Base-by-base conservation (phyloP, 1,284 basidiomycete species). In the Ceratobasidium sp. region DNA sequence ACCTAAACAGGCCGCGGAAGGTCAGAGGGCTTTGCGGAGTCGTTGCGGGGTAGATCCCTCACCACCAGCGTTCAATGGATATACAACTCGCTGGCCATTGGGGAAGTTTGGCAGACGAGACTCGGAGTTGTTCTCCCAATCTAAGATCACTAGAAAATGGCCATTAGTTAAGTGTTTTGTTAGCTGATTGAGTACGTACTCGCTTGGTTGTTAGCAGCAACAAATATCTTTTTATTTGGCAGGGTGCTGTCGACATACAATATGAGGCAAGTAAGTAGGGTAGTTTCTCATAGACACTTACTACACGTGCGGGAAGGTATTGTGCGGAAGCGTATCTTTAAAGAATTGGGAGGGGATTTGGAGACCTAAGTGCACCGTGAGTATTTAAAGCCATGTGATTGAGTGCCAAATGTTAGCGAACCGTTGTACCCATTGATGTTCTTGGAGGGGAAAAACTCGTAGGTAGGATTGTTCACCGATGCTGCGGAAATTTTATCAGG, bases 371-470 rank as follows among this genome's bases (percentile, higher is more conserved):
- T 7, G 14, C 29, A 4, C 36, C 11, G 36, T 41, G 11, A 41
- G 36, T 41, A 41, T 41, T 79, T 77, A 93, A 91, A 4, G 89
- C 89, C 76, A 94, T 90, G 0, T 93, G 93, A 79, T 95, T 11
- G 95, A 85, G 80, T 95, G 95, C 15, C 91, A 88, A 79, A 90
- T 90, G 91, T 81, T 31, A 82, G 81, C 56, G 93, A 86, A 47
- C 92, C 93, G 72, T 89, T 88, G 2, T 86, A 89, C 24, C 85
- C 87, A 75, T 89, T 85, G 73, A 93, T 89, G 74, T 86, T 85
- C 81, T 94, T 94, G 0, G 92, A 90, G 47, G 93, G 93, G 81
- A 87, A 94, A 82, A 88, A 95, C 81, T 95, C 94, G 78, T 92
- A 83, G 0, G 91, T 93, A 14, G 93, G 93, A 80, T 94, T 95